phyloP scores from a whole-genome alignment of 306 rosid species.

The Cicer judaicum region DNA sequence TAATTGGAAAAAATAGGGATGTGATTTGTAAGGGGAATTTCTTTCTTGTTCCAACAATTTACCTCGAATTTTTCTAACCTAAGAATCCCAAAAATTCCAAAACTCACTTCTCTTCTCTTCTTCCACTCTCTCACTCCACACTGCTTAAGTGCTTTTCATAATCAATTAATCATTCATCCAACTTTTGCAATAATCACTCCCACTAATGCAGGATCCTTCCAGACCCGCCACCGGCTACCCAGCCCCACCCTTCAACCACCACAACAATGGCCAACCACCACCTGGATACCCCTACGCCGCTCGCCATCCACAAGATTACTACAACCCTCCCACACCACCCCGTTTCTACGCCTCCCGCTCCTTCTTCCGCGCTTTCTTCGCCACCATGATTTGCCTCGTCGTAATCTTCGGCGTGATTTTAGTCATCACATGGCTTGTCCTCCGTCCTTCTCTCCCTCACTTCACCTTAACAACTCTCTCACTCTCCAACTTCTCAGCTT shows the following conservation, averaged over 20 bases:
- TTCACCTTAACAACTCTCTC: conserved; percentile 60
- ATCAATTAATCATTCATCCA: too few relatives aligned
- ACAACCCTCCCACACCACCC: conserved; percentile 42
- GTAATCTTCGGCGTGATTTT: conserved; percentile 56
- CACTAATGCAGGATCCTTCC: conserved; percentile 55
- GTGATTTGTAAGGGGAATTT: too few relatives aligned
- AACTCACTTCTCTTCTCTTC: background rate
- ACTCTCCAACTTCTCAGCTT: conserved; percentile 55
- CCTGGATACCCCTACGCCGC: conserved; percentile 63
- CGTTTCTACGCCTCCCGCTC: conserved; percentile 37
- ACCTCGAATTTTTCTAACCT: too few relatives aligned
- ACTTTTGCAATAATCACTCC: too few relatives aligned
- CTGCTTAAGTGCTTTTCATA: background rate
- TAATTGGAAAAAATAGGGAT: too few relatives aligned
- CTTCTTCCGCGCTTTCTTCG: conserved; percentile 68
- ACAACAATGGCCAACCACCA: conserved; percentile 44
- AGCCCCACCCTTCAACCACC: conserved; percentile 41
- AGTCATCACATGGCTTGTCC: conserved; percentile 76
- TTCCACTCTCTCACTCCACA: background rate
- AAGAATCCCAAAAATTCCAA: background rate
- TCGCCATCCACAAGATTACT: conserved; percentile 47
- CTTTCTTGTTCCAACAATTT: too few relatives aligned
- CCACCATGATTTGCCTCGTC: conserved; percentile 62
- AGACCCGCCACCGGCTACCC: conserved; percentile 89
- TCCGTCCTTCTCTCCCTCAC: conserved; percentile 78